A percentile compares a stretch with the other conserved stretches of the same genome.
Conservation (phyloP, 306 rosid genomes). For the Rosa multiflora region DNA sequence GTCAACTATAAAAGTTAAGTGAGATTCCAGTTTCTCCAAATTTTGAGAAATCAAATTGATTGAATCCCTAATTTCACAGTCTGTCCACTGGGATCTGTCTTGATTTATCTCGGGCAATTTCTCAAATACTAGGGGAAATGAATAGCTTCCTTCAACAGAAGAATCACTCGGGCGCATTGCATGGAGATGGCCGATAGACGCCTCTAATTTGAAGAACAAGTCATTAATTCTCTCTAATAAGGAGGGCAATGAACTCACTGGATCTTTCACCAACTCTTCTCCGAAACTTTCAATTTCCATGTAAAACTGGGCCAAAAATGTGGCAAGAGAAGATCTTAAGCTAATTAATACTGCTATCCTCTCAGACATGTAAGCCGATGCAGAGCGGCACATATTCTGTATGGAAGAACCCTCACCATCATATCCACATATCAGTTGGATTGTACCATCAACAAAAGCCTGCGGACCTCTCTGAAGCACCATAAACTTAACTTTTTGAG, state of each 20-base stretch:
- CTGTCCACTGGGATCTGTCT: constrained; percentile 81
- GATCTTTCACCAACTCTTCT: constrained; percentile 56
- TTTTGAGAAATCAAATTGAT: constrained; percentile 65
- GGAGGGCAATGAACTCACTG: constrained; percentile 47
- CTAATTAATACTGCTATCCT: constrained; percentile 54
- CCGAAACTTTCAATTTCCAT: constrained; percentile 61
- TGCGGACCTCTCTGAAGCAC: constrained; percentile 86
- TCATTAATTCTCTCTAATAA: constrained; percentile 58
- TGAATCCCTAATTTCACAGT: constrained; percentile 66
- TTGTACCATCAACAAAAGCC: constrained; percentile 64
- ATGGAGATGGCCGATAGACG: constrained; percentile 70
- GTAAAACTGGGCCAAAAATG: constrained; percentile 83
- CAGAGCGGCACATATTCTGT: constrained; percentile 48
- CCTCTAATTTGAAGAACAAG: constrained; percentile 71
- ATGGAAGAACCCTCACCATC: constrained; percentile 48
- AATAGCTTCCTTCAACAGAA: constrained; percentile 63
- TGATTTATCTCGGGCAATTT: constrained; percentile 70
- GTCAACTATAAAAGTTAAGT: constrained; percentile 54
- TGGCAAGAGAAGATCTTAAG: constrained; percentile 68
- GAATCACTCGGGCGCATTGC: constrained; percentile 58
- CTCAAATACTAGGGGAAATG: constrained; percentile 64
- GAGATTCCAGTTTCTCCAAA: constrained; percentile 65
- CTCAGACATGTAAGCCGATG: constrained; percentile 64
- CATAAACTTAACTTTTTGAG: constrained; percentile 75
- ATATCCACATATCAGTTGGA: constrained; percentile 48